A percentile compares a stretch with the other conserved stretches of the same genome.
These are phyloP conservation scores for Penicillium cinerascens DNA, from an alignment of 495 filamentous ascomycete genomes.

Conservation along the genomic window DNA sequence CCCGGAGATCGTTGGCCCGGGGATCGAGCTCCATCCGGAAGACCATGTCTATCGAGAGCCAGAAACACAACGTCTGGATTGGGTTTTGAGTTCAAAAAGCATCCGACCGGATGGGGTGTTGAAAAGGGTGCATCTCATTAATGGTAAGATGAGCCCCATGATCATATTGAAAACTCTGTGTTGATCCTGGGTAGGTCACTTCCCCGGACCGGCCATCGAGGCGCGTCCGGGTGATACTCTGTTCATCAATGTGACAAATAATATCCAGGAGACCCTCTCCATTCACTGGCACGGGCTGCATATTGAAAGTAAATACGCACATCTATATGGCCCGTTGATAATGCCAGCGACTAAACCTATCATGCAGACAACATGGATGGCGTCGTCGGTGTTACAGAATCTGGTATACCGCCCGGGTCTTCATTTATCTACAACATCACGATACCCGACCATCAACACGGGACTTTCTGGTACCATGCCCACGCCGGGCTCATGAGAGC, in stretches of 20 bases:
- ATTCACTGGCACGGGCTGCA: conserved; percentile 81
- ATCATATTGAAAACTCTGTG: background rate
- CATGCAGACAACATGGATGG: conserved; percentile 65
- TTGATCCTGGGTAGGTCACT: conserved; percentile 19
- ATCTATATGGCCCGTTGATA: background rate
- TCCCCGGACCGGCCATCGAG: conserved; percentile 40
- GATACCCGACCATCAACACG: conserved; percentile 65
- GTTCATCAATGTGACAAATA: conserved; percentile 66
- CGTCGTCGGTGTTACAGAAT: conserved; percentile 62
- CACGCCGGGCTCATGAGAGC: conserved; percentile 64
- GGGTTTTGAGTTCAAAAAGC: conserved; percentile 29
- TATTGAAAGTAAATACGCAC: conserved; percentile 47
- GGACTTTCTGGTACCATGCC: conserved; percentile 84
- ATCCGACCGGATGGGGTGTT: conserved; percentile 43
- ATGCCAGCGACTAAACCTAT: background rate
- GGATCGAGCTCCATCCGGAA: conserved; percentile 36
- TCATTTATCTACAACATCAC: conserved; percentile 74
- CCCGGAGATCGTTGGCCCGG: conserved; percentile 11
- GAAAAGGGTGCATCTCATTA: conserved; percentile 38
- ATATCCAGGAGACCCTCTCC: conserved; percentile 60
- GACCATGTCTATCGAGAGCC: conserved; percentile 35
- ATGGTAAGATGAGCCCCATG: conserved; percentile 19
- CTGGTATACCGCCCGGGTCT: conserved; percentile 57
- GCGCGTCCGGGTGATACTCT: conserved; percentile 60
- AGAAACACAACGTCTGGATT: conserved; percentile 29